phyloP scores from a whole-genome alignment of 345 rosid species.

The Melaleuca quinquenervia region DNA sequence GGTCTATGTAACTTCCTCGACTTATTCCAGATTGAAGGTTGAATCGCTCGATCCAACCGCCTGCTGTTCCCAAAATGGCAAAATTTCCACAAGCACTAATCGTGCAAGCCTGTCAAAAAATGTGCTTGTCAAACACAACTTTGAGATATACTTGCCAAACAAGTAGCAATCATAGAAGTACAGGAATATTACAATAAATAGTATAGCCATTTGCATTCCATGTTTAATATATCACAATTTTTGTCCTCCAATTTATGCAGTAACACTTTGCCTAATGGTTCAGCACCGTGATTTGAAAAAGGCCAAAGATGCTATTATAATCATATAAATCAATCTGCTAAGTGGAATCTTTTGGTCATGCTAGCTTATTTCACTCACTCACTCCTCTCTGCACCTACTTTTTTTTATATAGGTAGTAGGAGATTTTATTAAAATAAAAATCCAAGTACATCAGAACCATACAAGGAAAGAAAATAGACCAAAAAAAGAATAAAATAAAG shows the following conservation, averaged over 20 bases:
- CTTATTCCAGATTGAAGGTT: constrained; percentile 94
- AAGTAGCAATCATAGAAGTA: not conserved
- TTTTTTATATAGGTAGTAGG: not conserved
- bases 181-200: not conserved
- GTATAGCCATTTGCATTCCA: not conserved
- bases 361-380: not conserved
- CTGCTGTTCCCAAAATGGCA: constrained; percentile 78
- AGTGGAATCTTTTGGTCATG: not conserved
- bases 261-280: not conserved
- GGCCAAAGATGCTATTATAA: not conserved
- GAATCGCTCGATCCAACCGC: constrained; percentile 95
- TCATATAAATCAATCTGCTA: not conserved
- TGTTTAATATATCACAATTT: not conserved
- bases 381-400: not conserved
- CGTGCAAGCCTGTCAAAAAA: constrained; percentile 54
- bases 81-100: constrained; percentile 98
- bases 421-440: not conserved
- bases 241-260: not conserved
- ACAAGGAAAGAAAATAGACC: not conserved
- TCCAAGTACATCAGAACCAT: not conserved
- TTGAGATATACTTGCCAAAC: not conserved
- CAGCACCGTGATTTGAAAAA: not conserved
- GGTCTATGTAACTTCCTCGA: constrained; percentile 77
- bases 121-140: not conserved
- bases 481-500: not conserved